Base-by-base conservation (phyloP, 176 grass and related monocot genomes). In the Canna indica region DNA sequence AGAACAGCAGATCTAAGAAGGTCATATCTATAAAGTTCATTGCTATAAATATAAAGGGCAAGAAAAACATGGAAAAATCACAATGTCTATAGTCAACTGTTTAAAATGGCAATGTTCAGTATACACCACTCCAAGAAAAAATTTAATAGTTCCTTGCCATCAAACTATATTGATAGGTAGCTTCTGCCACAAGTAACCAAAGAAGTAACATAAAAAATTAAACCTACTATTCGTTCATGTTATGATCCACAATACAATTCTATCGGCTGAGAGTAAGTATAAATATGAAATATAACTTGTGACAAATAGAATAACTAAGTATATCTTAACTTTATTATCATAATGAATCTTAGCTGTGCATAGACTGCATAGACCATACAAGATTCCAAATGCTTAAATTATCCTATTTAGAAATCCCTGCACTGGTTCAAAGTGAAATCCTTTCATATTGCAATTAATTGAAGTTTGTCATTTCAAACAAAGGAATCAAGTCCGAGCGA, bases 1-100 rank as follows among this genome's bases (percentile, higher is more conserved):
- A 56, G n/a, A 75, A 67, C 47, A 71, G n/a, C 5, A 31, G 38
- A 79, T 70, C 57, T 46, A 50, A 52, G 38, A 69, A 65, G 46
- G 64, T 12, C 44, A 58, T 36, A 48, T 67, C 13, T 38, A 18
- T 39, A 22, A 13, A n/a, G 22, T 63, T 39, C 35, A 66, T 5
- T 63, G 30, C 12, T 25, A 41, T 66, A 20, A 0, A 66, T 20
- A 10, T 24, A 36, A 66, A 66, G 18, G 33, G 35, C 20, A 38
- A 20, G 35, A 66, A 39, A 39, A 54, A 54, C 18, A 22, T 54
- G n/a, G 22, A 54, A 54, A 54, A 54, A 7, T 5, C 50, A n/a
- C n/a, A 53, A 53, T 54, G 17, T 0, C 0, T 5, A 54, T 6
- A 44, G 41, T 44, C 41, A 4, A 44, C 13, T 8, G 5, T 44